These are phyloP conservation scores for Cinnamomum chago DNA, from an alignment of 164 flowering plant species.

Conservation along the genomic window DNA sequence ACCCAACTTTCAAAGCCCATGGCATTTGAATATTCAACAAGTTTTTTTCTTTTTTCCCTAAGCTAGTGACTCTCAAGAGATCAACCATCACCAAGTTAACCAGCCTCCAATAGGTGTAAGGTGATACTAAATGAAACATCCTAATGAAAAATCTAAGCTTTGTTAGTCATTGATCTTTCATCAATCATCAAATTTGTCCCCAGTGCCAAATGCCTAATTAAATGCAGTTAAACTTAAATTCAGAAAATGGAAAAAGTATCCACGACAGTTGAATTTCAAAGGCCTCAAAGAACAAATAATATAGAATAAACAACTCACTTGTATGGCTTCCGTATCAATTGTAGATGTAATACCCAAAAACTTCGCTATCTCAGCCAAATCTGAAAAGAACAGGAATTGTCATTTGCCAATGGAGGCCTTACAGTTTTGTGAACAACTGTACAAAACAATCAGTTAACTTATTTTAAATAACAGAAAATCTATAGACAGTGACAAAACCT, in stretches of 20 bases:
- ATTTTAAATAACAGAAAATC: background rate
- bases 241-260: background rate
- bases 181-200: too few species aligned
- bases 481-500: background rate
- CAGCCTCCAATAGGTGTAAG: background rate
- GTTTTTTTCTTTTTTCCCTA: background rate
- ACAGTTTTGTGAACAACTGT: background rate
- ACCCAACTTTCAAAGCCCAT: too few species aligned
- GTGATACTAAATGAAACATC: background rate
- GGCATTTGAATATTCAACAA: background rate
- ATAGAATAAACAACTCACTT: slow-evolving; percentile 1
- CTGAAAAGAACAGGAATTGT: slow-evolving; percentile 33
- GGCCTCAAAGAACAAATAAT: background rate
- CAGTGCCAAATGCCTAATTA: background rate
- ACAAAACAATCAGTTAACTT: background rate
- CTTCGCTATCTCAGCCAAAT: slow-evolving; percentile 95
- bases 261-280: background rate
- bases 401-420: background rate
- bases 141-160: background rate
- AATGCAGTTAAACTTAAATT: background rate
- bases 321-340: slow-evolving; percentile 74
- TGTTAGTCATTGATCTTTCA: background rate
- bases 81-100: background rate
- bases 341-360: slow-evolving; percentile 81
- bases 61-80: background rate